Base-by-base conservation (phyloP, 2,329 filamentous ascomycete species). In the Leptoxyphium fumago region DNA sequence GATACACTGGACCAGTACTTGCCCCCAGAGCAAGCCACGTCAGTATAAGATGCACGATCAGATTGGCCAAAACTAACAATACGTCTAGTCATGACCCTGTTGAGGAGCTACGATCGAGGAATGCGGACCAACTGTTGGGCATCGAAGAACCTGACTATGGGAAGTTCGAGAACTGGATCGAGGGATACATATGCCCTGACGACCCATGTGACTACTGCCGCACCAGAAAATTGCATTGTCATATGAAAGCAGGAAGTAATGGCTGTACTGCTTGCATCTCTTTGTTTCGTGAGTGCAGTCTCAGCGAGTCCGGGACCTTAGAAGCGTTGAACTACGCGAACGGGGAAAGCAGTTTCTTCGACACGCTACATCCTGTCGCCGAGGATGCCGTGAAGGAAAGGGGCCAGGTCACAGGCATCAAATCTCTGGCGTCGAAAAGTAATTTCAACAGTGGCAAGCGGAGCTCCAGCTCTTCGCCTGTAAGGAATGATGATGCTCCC, bases 141-240 rank as follows among this genome's bases (percentile, higher is more conserved):
- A 13, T 36, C 17, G 44, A 43, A 21, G 48, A 46, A 17, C 47
- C 49, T 7, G 49, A 52, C 43, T 51, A 49, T 43, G 46, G 47
- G 15, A 48, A 46, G 34, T 48, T 50, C 40, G 53, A 49, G 46
- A 63, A 59, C 48, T 70, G 64, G 62, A 64, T 72, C 14, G 67
- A 68, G 29, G 56, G 63, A 46, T 70, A 70, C 47, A 58, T 65
- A 30, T 65, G 68, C 43, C 65, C 67, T 6, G 57, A 61, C 29
- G 58, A 64, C 41, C 57, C 67, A 28, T 72, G 69, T 54, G 65
- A 69, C 30, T 70, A 71, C 47, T 72, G 69, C 50, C 58, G 62
- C 18, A 65, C 64, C 2, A 64, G 56, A 51, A 59, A 62, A n/a
- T 61, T 72, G 30, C 61, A 68, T 44, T 72, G 69, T 55, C 70